Percentiles rank a stretch among this genome's conserved stretches.
phyloP scores from a whole-genome alignment of 179 eudicot species.

The Drosera spatulata region DNA sequence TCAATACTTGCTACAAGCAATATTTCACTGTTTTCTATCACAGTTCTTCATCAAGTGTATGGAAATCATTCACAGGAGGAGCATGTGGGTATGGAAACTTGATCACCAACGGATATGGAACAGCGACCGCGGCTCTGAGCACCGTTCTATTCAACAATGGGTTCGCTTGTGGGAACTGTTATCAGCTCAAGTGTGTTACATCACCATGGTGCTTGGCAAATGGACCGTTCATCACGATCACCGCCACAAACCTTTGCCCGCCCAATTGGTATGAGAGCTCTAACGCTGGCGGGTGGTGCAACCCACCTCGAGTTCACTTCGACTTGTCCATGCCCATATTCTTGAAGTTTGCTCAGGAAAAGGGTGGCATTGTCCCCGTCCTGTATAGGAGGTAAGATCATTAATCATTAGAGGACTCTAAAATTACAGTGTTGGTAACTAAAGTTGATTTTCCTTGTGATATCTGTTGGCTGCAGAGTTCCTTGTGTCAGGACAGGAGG shows the following conservation, averaged over 20 bases:
- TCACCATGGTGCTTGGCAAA: slow-evolving; percentile 17
- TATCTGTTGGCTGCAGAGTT: slow-evolving; percentile 23
- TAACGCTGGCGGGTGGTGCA: slow-evolving; percentile 22
- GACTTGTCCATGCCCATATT: slow-evolving; percentile 28
- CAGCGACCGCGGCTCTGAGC: slow-evolving; percentile 28
- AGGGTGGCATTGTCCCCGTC: slow-evolving; percentile 30
- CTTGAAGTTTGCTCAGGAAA: slow-evolving; percentile 15
- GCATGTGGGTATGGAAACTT: slow-evolving; percentile 33
- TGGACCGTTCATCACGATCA: slow-evolving; percentile 8
- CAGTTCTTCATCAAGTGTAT: too few species aligned
- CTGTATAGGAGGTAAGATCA: neutral
- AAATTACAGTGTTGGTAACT: neutral
- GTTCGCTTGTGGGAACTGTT: slow-evolving; percentile 24
- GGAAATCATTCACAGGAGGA: slow-evolving; percentile 9
- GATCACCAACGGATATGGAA: slow-evolving; percentile 19
- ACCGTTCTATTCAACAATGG: slow-evolving; percentile 24
- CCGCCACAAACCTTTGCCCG: slow-evolving; percentile 26
- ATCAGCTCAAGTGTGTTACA: slow-evolving; percentile 11
- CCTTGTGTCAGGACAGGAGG: slow-evolving; percentile 54
- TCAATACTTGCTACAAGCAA: too few species aligned
- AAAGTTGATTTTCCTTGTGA: neutral
- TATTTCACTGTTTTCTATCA: too few species aligned
- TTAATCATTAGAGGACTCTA: neutral
- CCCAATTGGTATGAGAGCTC: slow-evolving; percentile 18
- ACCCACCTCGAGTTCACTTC: slow-evolving; percentile 30